phyloP scores from a whole-genome alignment of 1,284 basidiomycete genomes.

The Ganoderma resinaceum region DNA sequence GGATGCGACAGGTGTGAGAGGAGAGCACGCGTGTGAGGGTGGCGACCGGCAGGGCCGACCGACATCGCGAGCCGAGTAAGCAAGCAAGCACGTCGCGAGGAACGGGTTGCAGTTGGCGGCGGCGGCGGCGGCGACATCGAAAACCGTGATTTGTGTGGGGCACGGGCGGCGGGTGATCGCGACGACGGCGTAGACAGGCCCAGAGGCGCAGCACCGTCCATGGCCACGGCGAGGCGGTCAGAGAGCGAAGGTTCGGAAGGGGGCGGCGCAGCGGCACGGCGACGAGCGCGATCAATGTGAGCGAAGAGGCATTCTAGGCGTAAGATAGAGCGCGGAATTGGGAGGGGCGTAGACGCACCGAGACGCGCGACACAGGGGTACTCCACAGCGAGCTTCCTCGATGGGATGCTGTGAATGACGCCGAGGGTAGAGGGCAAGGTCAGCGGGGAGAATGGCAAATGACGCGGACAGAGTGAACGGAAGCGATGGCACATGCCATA shows the following conservation, averaged over 20 bases:
- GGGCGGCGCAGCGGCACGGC: background rate
- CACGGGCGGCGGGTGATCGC: constrained; percentile 2
- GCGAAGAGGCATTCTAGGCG: background rate
- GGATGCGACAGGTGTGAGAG: background rate
- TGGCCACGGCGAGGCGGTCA: background rate
- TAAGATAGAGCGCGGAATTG: constrained; percentile 9
- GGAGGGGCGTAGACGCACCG: constrained; percentile 37
- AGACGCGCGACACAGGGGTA: constrained; percentile 46
- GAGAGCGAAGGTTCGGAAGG: background rate
- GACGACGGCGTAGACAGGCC: background rate
- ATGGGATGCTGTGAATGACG: constrained; percentile 40
- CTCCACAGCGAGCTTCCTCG: constrained; percentile 41
- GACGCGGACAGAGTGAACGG: constrained; percentile 8
- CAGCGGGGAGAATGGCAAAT: background rate
- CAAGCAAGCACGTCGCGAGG: constrained; percentile 1
- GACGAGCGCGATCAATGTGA: background rate
- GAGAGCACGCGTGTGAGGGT: background rate
- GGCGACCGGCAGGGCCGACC: background rate
- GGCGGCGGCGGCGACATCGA: constrained; percentile 8
- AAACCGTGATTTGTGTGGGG: background rate
- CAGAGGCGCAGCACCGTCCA: constrained; percentile 13
- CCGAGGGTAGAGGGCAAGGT: constrained; percentile 12
- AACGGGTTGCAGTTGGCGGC: too few relatives aligned
- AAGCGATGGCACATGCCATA: background rate
- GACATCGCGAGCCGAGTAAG: constrained; percentile 4